Percentiles rank a stretch among this genome's conserved stretches.
These are phyloP conservation scores for Megacollybia marginata DNA, from an alignment of 768 basidiomycete genomes.

Conservation along the genomic window DNA sequence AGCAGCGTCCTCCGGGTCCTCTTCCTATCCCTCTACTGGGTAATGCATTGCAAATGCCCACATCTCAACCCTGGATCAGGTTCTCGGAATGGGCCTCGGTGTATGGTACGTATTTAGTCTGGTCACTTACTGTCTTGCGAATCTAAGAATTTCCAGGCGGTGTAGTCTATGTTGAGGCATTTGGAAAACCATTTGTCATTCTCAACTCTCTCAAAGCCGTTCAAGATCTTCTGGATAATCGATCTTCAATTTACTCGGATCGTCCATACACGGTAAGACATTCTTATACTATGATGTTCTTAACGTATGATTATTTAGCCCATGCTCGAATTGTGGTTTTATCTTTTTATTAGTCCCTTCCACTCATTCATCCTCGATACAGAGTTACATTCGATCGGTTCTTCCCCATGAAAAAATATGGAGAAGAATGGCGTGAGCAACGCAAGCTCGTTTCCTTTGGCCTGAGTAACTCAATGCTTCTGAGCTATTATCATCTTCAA, in stretches of 20 bases:
- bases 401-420: too few relatives aligned
- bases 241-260: neutral
- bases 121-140: neutral
- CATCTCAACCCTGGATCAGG: neutral
- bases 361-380: too few relatives aligned
- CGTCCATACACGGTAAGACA: neutral
- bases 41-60: conserved; percentile 14
- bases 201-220: too few relatives aligned
- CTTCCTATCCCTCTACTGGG: conserved; percentile 15
- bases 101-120: too few relatives aligned
- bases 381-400: neutral
- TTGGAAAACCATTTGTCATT: neutral
- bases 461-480: neutral
- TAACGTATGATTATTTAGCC: neutral
- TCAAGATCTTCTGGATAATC: neutral
- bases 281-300: neutral
- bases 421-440: too few relatives aligned
- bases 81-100: too few relatives aligned
- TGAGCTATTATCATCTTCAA: neutral
- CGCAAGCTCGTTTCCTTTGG: neutral
- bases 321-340: neutral
- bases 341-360: neutral
- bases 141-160: neutral
- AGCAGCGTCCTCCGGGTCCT: conserved; percentile 12
- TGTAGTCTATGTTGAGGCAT: neutral